Conservation (phyloP, 352 stramenopile genomes). For the Phytophthora syringae region DNA sequence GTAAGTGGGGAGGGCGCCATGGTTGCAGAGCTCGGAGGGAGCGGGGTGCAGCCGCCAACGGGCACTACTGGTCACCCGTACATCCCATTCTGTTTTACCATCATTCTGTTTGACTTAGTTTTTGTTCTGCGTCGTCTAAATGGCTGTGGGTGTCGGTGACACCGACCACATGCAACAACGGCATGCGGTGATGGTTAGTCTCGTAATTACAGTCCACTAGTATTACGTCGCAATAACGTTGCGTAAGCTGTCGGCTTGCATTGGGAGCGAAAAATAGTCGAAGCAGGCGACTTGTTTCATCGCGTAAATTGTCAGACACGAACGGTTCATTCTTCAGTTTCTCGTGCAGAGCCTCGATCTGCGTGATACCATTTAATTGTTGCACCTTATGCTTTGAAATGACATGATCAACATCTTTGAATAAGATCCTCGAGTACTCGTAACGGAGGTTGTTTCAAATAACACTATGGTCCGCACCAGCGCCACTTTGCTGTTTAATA, state of each 20-base stretch:
- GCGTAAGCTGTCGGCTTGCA: not conserved
- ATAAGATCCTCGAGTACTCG: not conserved
- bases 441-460: not conserved
- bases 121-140: too few relatives aligned
- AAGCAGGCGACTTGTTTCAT: not conserved
- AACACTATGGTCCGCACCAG: too few relatives aligned
- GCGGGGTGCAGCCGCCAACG: too few relatives aligned
- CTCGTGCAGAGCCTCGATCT: not conserved
- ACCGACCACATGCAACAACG: not conserved
- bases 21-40: too few relatives aligned
- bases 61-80: too few relatives aligned
- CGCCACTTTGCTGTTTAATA: not conserved
- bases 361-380: not conserved
- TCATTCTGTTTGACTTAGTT: too few relatives aligned
- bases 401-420: not conserved
- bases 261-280: not conserved
- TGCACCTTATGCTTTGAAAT: not conserved
- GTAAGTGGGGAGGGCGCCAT: too few relatives aligned
- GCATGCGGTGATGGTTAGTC: not conserved
- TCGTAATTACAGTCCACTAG: not conserved
- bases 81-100: too few relatives aligned
- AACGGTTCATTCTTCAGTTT: not conserved
- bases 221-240: not conserved
- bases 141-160: not conserved
- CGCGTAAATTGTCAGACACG: not conserved